Base-by-base conservation (phyloP, 495 filamentous ascomycete genomes). In the Aspergillus ellipticus region DNA sequence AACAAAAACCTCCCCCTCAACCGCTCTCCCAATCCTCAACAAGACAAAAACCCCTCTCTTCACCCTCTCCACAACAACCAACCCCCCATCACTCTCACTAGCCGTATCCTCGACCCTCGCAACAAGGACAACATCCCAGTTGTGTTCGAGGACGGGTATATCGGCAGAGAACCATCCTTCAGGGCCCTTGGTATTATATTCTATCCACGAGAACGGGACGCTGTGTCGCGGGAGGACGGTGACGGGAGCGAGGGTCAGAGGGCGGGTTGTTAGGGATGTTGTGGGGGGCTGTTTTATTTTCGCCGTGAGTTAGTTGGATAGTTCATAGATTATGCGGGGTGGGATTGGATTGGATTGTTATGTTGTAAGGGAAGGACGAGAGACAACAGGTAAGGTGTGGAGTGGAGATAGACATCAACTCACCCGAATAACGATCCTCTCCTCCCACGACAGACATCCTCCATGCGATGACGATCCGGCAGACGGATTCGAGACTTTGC, bases 61-160 rank as follows among this genome's bases (percentile, higher is more conserved):
- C 24, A 89, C 86, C n/a, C 81, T 72, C 70, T 96, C 92, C 29
- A 96, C 67, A 13, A 84, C 86, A n/a, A n/a, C 92, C 5, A 89
- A 58, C 7, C 75, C 77, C 20, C 77, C 79, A 63, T 81, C 81
- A 8, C 70, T 4, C 20, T 72, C 35, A 85, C 78, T 20, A 84
- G 74, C 47, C 84, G 76, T 26, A 86, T n/a, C n/a, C n/a, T n/a
- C n/a, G n/a, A n/a, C n/a, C n/a, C n/a, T n/a, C n/a, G n/a, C 88
- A 41, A 90, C 79, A 9, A 96, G 80, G 1, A 95, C 77, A 33
- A 55, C 43, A 15, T 54, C 58, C 21, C 78, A 68, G 50, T 85
- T 82, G 43, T 79, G 72, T 53, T 88, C 85, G 20, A 89, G 66
- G 22, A 82, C 77, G 42, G 82, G 82, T 39, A 88, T 82, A 56